Evolutionary conservation across 2,329 filamentous ascomycete genomes (phyloP), one percentile per base, ranked within the genome.

Genomic region (Hypoxylon sp.): DNA sequence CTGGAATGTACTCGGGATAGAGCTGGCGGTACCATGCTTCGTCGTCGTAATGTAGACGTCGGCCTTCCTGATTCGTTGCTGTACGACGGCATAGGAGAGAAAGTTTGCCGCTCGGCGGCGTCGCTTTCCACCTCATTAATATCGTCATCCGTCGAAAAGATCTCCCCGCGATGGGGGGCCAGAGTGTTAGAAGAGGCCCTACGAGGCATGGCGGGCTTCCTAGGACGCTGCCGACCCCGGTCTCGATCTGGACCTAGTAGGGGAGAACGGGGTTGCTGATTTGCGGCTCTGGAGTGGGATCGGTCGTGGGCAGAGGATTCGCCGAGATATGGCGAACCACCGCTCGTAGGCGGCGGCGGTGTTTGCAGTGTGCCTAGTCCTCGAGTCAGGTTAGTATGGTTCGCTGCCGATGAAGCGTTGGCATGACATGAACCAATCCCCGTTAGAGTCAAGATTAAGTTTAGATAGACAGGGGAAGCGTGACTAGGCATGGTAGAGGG

Each of bases 131-230:
- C 88, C 77, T 97, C 94, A 68, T 88, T 85, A 22, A 89, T 82
- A 73, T 93, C 93, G 76, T 98, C 94, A 74, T 98, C 94, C 49
- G 92, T 92, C 0, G 94, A 97, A 79, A 97, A 98, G 63, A 94
- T 84, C 65, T 91, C 91, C 28, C 94, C 92, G 56, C 92, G 90
- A 74, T 94, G 88, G 2, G 93, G 93, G 41, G 88, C 88, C 72
- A 87, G 84, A 6, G 78, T 78, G 59, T 86, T 91, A 22, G 92
- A 93, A 1, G 92, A 94, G 60, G 89, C 84, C 64, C 93, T 89
- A 70, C 92, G 89, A 60, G 86, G 77, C 77, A 94, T 86, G 10
- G 85, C 79, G 17, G 93, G 93, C 76, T 94, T 96, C 75, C 87
- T 89, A 13, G 88, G 83, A 68, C 85, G 83, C 22, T 78, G 75